Percentiles rank a stretch among this genome's conserved stretches.
phyloP scores from a whole-genome alignment of 306 rosid species.

The Alnus glutinosa region DNA sequence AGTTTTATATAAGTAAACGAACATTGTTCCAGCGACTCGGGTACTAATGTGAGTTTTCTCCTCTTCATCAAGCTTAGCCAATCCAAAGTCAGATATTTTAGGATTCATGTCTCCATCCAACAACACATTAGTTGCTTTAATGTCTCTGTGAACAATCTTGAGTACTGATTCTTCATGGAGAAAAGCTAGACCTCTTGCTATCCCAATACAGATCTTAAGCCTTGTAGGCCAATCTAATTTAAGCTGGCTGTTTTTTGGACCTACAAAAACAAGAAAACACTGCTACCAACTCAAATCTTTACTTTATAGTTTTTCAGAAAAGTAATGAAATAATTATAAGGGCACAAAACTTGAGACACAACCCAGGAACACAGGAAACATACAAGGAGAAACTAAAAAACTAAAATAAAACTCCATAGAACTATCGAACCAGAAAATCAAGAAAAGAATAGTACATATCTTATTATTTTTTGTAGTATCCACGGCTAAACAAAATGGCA shows the following conservation, averaged over 20 bases:
- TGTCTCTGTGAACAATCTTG: no score
- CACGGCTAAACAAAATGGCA: background rate
- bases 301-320: no score
- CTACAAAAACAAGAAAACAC: conserved; percentile 26
- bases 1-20: background rate
- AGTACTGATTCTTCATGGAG: conserved; percentile 64
- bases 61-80: no score
- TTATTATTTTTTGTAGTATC: background rate
- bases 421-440: background rate
- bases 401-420: background rate
- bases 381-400: background rate
- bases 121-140: no score
- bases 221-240: conserved; percentile 64
- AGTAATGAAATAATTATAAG: background rate
- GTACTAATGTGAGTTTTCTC: no score
- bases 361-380: background rate
- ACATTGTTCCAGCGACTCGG: no score
- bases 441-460: background rate
- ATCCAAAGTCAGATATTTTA: no score
- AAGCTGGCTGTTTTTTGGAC: conserved; percentile 34
- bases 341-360: background rate
- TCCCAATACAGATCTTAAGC: conserved; percentile 65
- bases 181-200: conserved; percentile 77
- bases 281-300: no score
- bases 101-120: no score